phyloP scores from a whole-genome alignment of 306 rosid species.

The Alnus glutinosa region DNA sequence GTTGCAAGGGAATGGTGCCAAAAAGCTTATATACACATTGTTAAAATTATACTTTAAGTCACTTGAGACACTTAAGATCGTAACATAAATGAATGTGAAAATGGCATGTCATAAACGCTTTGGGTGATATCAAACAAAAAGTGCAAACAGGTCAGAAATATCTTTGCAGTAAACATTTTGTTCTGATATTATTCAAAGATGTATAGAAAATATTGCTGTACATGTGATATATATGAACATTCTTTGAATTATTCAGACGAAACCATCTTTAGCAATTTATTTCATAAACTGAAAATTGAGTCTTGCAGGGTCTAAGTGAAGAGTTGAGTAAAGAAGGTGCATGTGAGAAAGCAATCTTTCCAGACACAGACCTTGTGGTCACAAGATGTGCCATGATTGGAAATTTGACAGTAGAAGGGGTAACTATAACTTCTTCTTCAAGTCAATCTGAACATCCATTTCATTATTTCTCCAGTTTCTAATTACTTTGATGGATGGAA shows the following conservation, averaged over 20 bases:
- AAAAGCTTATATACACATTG: too few relatives aligned
- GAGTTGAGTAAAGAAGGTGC: conserved; percentile 90
- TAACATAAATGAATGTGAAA: too few relatives aligned
- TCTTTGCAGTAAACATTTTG: too few relatives aligned
- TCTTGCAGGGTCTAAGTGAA: conserved; percentile 65
- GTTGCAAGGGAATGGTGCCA: too few relatives aligned
- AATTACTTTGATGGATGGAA: conserved; percentile 17
- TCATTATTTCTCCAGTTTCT: background rate
- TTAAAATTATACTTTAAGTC: too few relatives aligned
- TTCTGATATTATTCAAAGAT: too few relatives aligned
- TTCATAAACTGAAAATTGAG: background rate
- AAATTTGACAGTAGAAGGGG: conserved; percentile 81
- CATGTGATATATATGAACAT: background rate
- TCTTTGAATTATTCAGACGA: background rate
- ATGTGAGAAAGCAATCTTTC: conserved; percentile 83
- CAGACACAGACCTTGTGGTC: conserved; percentile 54
- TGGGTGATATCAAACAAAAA: too few relatives aligned
- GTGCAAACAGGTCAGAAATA: too few relatives aligned
- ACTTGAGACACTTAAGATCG: too few relatives aligned
- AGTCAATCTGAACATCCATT: background rate
- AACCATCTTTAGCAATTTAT: background rate
- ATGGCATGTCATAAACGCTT: too few relatives aligned
- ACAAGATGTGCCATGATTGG: conserved; percentile 74
- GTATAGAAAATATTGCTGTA: too few relatives aligned
- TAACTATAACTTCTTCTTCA: conserved; percentile 35